Conservation (phyloP, 495 filamentous ascomycete species). For the Trichoderma erinaceum region DNA sequence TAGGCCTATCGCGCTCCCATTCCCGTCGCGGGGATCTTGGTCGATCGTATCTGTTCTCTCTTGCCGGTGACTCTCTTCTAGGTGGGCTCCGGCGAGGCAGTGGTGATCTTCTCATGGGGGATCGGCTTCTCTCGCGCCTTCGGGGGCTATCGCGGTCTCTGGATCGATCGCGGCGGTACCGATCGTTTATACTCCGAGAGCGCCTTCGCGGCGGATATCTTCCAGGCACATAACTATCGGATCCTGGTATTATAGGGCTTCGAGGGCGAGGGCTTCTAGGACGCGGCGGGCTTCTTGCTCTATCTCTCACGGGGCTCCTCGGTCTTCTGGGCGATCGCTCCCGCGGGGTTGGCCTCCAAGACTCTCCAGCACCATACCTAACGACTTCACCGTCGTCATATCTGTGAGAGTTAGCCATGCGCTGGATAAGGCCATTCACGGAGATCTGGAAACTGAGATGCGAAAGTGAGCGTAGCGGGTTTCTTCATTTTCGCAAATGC, state of each 20-base stretch:
- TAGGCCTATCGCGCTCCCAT: conserved; percentile 17
- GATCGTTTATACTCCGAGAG: conserved; percentile 14
- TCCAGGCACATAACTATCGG: conserved; percentile 15
- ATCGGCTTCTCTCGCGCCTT: conserved; percentile 28
- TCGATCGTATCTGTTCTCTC: conserved; percentile 25
- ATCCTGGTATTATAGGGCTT: conserved; percentile 12
- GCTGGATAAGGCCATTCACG: not conserved
- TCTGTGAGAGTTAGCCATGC: conserved; percentile 21
- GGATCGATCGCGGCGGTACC: conserved; percentile 18
- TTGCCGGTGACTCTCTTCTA: conserved; percentile 15
- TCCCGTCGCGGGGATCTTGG: conserved; percentile 30
- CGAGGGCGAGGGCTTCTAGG: conserved; percentile 13
- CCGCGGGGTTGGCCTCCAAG: conserved; percentile 40
- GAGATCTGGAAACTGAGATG: not conserved
- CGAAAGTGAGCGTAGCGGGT: not conserved
- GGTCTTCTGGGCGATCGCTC: conserved; percentile 34
- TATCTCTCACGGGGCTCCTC: conserved; percentile 38
- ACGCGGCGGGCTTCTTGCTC: conserved; percentile 17
- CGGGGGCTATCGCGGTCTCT: conserved; percentile 20
- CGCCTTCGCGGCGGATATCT: conserved; percentile 14
- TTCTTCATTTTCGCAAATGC: too few relatives aligned
- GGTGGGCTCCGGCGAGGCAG: conserved; percentile 25
- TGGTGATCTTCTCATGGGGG: conserved; percentile 30
- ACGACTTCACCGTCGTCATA: conserved; percentile 52
- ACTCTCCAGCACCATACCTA: conserved; percentile 51